Base-by-base conservation (phyloP, 2,329 filamentous ascomycete genomes). In the Trichophyton benhamiae region DNA sequence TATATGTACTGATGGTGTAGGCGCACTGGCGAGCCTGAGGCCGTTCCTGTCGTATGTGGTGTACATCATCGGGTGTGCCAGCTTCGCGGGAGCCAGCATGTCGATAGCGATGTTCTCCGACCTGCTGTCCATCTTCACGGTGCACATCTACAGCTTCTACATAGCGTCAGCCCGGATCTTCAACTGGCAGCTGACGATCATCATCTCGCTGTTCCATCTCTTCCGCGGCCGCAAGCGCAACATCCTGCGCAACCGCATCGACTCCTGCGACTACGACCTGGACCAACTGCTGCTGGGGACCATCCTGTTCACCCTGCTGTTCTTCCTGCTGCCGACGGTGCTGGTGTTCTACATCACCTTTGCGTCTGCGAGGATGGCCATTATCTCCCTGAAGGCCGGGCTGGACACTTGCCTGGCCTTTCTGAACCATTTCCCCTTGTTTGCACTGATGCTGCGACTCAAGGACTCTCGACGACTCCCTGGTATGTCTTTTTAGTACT, bases 151-250 rank as follows among this genome's bases (percentile, higher is more conserved):
- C 78, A 95, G 88, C 0, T 99, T 99, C 74, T 99, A 99, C 74
- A 87, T 97, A 62, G 92, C 95, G 15, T 96, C 91, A 7, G 94
- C 94, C 2, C 87, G 94, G 59, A 97, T 99, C 69, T 99, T 92
- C 75, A 91, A 97, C 76, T 99, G 94, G 94, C 94, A 99, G 75
- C 85, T 99, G 64, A 95, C 88, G 2, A 97, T 99, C 65, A 87
- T 99, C 66, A 87, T 92, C 66, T 97, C 92, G 9, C 84, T 99
- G n/a, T 99, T 99, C 74, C 95, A 99, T 72, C 85, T 99, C 8
- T 99, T 99, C 72, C 89, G 92, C 36, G 95, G 94, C 62, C 97
- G 96, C 78, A 99, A 99, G 74, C 88, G 95, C 71, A 99, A 99
- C 67, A 87, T 99, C 15, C 83, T 99, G 22, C 88, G 95, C 64